Base-by-base conservation (phyloP, 2,329 filamentous ascomycete species). In the Xylaria multiplex region DNA sequence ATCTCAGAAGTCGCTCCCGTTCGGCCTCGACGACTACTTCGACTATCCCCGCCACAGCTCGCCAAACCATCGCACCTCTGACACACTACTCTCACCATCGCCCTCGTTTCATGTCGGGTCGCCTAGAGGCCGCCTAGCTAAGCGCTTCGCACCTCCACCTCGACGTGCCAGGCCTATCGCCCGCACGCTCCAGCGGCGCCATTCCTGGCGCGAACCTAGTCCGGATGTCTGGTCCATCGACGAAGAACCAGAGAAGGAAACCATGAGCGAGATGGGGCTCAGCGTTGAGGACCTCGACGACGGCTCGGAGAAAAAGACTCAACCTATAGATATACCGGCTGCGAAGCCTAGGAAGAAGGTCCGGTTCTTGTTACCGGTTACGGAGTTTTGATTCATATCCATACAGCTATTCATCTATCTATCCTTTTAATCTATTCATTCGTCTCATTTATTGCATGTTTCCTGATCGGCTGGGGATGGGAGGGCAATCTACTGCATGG, bases 191-290 rank as follows among this genome's bases (percentile, higher is more conserved):
- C 79, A 81, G 49, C 81, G 83, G 8, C 81, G 80, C 9, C 80
- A 81, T 62, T 80, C 86, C 1, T 88, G 86, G 86, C 79, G 85
- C 43, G 82, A 86, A 76, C 86, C 86, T 6, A 88, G 85, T 71
- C 85, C 85, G 0, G 85, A 87, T 59, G 86, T 88, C 3, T 88
- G 85, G 82, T 84, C 84, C 35, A 88, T 88, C 62, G 83, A 86
- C 75, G 86, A 88, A 74, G 85, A 88, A 77, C 83, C 83, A 1
- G 85, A 86, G 76, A 84, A 85, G 72, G 84, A 86, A 71, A 74
- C 82, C 27, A 76, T 80, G 76, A 82, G 81, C 68, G 81, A 84
- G 72, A 75, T 78, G 73, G 79, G 77, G 0, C 69, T 77, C 9
- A 78, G 77, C 69, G 71, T 77, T 40, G 70, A 75, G 59, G 74